These are phyloP conservation scores for Echeveria elegans DNA, from an alignment of 164 flowering plant genomes.

Conservation along the genomic window DNA sequence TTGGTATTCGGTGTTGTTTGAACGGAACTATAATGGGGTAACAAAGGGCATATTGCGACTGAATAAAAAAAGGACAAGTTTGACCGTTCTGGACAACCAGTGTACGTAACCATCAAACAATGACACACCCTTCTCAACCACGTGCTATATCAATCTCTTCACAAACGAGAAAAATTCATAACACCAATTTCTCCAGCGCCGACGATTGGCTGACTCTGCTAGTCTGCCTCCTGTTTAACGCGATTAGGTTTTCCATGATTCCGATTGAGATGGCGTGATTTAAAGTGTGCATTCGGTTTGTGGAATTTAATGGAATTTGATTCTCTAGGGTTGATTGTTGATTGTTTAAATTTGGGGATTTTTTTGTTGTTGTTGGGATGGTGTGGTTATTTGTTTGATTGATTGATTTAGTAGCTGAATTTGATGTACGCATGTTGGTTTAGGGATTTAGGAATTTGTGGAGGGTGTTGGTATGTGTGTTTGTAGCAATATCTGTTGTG, in stretches of 20 bases:
- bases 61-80: too few species aligned
- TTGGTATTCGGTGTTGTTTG: too few species aligned
- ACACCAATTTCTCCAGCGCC: neutral
- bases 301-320: neutral
- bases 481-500: neutral
- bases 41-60: too few species aligned
- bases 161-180: neutral
- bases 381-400: neutral
- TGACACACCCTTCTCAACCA: neutral
- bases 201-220: neutral
- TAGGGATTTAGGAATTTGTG: neutral
- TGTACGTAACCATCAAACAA: neutral
- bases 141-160: neutral
- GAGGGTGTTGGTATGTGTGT: too few species aligned
- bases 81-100: neutral
- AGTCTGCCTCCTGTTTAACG: too few species aligned
- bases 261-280: neutral
- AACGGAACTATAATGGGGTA: too few species aligned
- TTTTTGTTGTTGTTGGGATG: neutral
- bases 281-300: neutral
- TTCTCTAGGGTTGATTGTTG: neutral
- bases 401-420: neutral
- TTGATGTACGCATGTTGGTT: neutral
- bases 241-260: too few species aligned
- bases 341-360: neutral